These are phyloP conservation scores for Hypomyces rosellus DNA, from an alignment of 2,329 filamentous ascomycete genomes.

Conservation along the genomic window DNA sequence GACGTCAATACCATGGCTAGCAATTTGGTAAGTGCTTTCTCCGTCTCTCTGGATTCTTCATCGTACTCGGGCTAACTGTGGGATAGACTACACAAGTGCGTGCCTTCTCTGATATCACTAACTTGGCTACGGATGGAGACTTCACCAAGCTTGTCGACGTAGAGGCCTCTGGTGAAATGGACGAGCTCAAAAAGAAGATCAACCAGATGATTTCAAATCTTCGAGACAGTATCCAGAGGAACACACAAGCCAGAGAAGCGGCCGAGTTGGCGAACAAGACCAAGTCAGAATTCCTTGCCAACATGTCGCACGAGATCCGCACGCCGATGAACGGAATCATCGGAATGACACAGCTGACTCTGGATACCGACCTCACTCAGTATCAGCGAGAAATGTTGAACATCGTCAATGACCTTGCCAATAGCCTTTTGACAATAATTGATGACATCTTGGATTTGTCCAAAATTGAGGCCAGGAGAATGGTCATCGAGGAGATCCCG, in stretches of 20 bases:
- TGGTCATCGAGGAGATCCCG: conserved; percentile 97
- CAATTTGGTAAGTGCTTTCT: conserved; percentile 43
- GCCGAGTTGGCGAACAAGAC: conserved; percentile 96
- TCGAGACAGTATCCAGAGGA: conserved; percentile 91
- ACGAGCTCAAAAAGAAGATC: conserved; percentile 97
- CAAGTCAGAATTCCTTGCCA: conserved; percentile 96
- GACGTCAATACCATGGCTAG: conserved; percentile 91
- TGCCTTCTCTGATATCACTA: conserved; percentile 97
- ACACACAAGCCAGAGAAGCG: conserved; percentile 90
- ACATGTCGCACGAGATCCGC: conserved; percentile 98
- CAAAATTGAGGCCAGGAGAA: conserved; percentile 89
- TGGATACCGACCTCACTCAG: conserved; percentile 90
- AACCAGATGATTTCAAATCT: conserved; percentile 98
- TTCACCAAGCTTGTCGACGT: conserved; percentile 97
- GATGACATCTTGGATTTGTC: conserved; percentile 72
- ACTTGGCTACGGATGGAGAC: conserved; percentile 91
- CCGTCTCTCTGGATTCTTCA: neutral
- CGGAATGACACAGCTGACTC: conserved; percentile 92
- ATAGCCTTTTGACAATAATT: conserved; percentile 94
- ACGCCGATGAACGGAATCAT: conserved; percentile 98
- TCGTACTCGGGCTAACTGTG: conserved; percentile 22
- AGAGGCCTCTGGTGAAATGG: conserved; percentile 97
- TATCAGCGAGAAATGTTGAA: conserved; percentile 98
- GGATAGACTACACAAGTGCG: conserved; percentile 89
- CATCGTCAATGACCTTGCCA: conserved; percentile 93